These are phyloP conservation scores for Globisporangium perplexum DNA, from an alignment of 352 stramenopile species.

Conservation along the genomic window DNA sequence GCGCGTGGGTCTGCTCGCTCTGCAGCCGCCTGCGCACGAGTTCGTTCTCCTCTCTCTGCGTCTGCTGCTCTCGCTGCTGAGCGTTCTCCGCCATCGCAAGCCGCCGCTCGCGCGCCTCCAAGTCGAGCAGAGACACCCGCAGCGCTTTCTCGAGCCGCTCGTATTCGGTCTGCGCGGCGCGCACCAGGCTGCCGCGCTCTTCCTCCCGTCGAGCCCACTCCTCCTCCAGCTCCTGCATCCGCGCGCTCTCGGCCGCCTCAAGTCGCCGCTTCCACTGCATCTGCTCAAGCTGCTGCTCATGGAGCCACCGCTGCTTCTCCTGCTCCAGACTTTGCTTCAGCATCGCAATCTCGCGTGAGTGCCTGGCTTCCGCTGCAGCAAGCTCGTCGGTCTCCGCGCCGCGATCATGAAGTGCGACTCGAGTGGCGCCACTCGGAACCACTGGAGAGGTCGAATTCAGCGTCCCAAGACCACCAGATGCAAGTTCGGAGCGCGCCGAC, in stretches of 20 bases:
- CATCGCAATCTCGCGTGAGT: slow-evolving; percentile 13
- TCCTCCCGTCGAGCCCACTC: slow-evolving; percentile 77
- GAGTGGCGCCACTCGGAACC: not conserved
- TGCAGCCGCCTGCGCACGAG: slow-evolving; percentile 45
- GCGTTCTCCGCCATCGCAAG: slow-evolving; percentile 42
- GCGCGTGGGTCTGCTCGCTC: slow-evolving; percentile 50
- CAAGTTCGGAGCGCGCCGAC: not conserved
- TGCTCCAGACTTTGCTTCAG: slow-evolving; percentile 28
- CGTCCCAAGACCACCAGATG: not conserved
- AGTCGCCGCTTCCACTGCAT: slow-evolving; percentile 49
- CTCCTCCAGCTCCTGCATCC: slow-evolving; percentile 75
- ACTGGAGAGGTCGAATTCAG: not conserved
- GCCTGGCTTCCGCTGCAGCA: not conserved
- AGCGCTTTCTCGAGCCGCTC: slow-evolving; percentile 59
- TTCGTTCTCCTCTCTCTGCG: slow-evolving; percentile 52
- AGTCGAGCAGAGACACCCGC: slow-evolving; percentile 40
- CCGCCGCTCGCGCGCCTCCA: slow-evolving; percentile 60
- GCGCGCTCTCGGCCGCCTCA: slow-evolving; percentile 44
- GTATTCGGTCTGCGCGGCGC: slow-evolving; percentile 56
- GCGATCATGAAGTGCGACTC: not conserved
- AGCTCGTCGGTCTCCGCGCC: not conserved
- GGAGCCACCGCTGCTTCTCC: slow-evolving; percentile 33
- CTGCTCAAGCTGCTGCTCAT: slow-evolving; percentile 44
- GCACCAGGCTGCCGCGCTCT: slow-evolving; percentile 52
- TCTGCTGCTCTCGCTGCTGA: slow-evolving; percentile 49